Percentiles rank a stretch among this genome's conserved stretches.
Conservation (phyloP, 1,139 yeast genomes). For the Taphrina deformans region DNA sequence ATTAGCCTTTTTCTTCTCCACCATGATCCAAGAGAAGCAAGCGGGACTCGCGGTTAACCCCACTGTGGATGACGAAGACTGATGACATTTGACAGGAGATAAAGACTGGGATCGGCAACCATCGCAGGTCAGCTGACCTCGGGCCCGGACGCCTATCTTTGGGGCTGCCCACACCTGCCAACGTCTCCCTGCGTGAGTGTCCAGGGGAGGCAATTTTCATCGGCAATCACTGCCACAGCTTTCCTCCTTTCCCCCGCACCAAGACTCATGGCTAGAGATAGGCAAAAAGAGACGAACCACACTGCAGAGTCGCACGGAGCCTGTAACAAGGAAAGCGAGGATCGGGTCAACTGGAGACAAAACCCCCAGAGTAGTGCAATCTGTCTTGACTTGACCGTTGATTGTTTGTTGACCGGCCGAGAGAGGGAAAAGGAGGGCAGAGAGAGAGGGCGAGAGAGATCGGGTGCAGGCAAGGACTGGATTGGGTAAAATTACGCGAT, state of each 20-base stretch:
- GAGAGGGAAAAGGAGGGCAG: too few relatives aligned
- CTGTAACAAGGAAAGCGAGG: too few relatives aligned
- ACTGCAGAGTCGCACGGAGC: too few relatives aligned
- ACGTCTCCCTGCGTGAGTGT: too few relatives aligned
- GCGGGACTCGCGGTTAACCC: constrained; percentile 2
- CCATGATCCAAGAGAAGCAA: constrained; percentile 12
- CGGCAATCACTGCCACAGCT: not conserved
- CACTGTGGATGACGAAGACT: not conserved
- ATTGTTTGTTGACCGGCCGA: not conserved
- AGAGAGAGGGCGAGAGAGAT: not conserved
- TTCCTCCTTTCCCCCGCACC: not conserved
- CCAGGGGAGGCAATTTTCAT: not conserved
- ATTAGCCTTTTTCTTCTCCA: constrained; percentile 8
- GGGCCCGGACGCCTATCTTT: not conserved
- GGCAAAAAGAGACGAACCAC: not conserved
- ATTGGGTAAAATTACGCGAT: not conserved
- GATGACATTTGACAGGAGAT: not conserved
- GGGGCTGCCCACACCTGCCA: not conserved
- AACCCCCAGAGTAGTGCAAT: too few relatives aligned
- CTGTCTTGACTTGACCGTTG: too few relatives aligned
- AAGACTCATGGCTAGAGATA: not conserved
- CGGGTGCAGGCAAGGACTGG: not conserved
- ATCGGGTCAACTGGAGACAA: too few relatives aligned
- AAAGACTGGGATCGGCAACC: not conserved
- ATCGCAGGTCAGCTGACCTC: constrained; percentile 4